phyloP scores from a whole-genome alignment of 176 grass and related monocot species.

The Themeda triandra region DNA sequence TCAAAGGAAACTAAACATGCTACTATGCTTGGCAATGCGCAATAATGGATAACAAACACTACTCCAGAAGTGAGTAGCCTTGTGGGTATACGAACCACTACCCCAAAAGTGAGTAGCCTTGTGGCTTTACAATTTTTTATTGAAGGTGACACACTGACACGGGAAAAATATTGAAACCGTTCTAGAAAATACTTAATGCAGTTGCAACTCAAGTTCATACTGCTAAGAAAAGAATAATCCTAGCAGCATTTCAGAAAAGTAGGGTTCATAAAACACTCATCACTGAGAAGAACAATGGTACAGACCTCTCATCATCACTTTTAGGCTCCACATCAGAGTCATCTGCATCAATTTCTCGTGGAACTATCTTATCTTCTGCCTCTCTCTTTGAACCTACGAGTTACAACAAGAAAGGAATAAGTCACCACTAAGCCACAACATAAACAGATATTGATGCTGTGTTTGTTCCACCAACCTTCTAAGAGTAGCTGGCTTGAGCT shows the following conservation, averaged over 20 bases:
- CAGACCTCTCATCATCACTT: conserved; percentile 75
- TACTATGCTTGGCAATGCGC: neutral
- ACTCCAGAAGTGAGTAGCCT: neutral
- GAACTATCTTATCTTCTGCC: conserved; percentile 86
- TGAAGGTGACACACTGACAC: neutral
- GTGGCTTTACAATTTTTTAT: neutral
- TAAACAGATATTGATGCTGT: neutral
- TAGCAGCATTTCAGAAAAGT: neutral
- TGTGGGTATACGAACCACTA: neutral
- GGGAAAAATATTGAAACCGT: conserved; percentile 1
- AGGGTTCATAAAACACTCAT: neutral
- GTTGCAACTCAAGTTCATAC: neutral
- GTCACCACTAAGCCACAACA: neutral
- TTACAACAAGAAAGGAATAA: conserved; percentile 14
- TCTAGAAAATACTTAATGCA: neutral
- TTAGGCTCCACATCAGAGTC: conserved; percentile 77
- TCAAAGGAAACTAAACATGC: neutral
- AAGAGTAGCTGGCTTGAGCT: conserved; percentile 64
- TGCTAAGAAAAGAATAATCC: neutral
- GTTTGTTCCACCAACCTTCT: conserved; percentile 51
- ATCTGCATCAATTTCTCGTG: conserved; percentile 85
- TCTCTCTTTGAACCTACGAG: conserved; percentile 76
- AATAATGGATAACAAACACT: neutral
- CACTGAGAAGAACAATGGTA: neutral
- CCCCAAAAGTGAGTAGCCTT: neutral